Evolutionary conservation across 495 filamentous ascomycete species (phyloP), one percentile per base, ranked within the genome.

Genomic region (Lasiosphaeria miniovina): DNA sequence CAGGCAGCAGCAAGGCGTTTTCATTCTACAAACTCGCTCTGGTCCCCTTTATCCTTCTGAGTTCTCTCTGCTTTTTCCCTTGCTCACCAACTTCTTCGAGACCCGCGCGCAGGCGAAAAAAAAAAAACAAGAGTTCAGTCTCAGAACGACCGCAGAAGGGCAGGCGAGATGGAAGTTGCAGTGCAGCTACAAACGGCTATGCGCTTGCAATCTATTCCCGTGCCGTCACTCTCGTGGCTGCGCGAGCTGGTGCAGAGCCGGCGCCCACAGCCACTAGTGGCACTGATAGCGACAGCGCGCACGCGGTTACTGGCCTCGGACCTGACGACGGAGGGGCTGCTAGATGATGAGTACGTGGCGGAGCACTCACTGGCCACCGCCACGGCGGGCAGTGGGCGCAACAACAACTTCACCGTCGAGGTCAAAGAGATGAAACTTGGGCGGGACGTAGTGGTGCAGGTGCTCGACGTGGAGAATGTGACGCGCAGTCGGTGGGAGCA

Each of bases 381-480:
- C 70, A 84, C 41, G 24, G 24, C 24, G 24, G 24, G 24, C 24
- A 2, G 24, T 24, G 24, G 24, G 24, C 24, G 24, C 24, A 24
- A 24, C 43, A 43, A 45, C 36, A 12, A 48, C 33, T 43, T 36
- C 45, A 50, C 41, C 10, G 5, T n/a, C 31, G 7, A 74, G 3
- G 67, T 83, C 4, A 77, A 80, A 60, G 82, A 90, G 57, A 71
- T 78, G 12, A 72, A 71, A 0, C 73, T 96, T 0, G 41, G 72
- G 0, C 79, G 78, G 0, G 79, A 90, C 17, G 78, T 93, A 6
- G 79, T 86, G 0, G 86, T 94, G 6, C 94, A 98, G 69, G 84
- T 97, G 0, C 71, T 96, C 0, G 90, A 90, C 50, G 81, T 97
- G 15, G 89, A 93, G 65, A 92, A 96, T 66, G 78, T 98, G 45